phyloP scores from a whole-genome alignment of 129 eudicot genomes.

The Ambrosia artemisiifolia region DNA sequence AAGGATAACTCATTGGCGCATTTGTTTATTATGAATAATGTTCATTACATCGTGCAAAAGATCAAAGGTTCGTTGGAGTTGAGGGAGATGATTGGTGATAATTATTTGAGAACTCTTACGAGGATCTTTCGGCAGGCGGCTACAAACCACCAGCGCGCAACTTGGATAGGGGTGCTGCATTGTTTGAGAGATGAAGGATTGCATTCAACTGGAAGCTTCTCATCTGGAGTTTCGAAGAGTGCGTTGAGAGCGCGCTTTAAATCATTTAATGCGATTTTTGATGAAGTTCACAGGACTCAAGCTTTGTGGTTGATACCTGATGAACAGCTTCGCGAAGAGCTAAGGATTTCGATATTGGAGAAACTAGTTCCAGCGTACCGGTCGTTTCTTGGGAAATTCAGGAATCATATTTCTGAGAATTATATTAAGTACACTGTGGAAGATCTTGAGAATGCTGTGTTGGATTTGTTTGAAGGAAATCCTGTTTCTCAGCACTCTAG shows the following conservation, averaged over 20 bases:
- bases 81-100: slow-evolving; percentile 47
- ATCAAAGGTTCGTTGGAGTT: slow-evolving; percentile 50
- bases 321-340: slow-evolving; percentile 24
- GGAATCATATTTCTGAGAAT: slow-evolving; percentile 50
- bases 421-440: slow-evolving; percentile 60
- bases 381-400: slow-evolving; percentile 51
- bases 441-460: slow-evolving; percentile 53
- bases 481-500: slow-evolving; percentile 40
- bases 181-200: slow-evolving; percentile 64
- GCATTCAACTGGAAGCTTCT: slow-evolving; percentile 42
- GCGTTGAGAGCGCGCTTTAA: slow-evolving; percentile 31
- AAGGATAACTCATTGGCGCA: slow-evolving; percentile 23
- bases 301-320: slow-evolving; percentile 29
- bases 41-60: slow-evolving; percentile 60
- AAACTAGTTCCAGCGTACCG: slow-evolving; percentile 26
- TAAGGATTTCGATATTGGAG: slow-evolving; percentile 60
- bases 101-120: slow-evolving; percentile 41
- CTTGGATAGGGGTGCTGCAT: slow-evolving; percentile 51
- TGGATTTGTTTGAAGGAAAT: slow-evolving; percentile 59
- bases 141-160: slow-evolving; percentile 50
- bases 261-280: slow-evolving; percentile 53
- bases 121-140: slow-evolving; percentile 30
- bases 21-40: slow-evolving; percentile 65
- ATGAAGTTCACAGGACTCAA: slow-evolving; percentile 65
- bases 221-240: slow-evolving; percentile 51